A percentile compares a stretch with the other conserved stretches of the same genome.
Conservation (phyloP, 164 flowering plant genomes). For the Tetracentron sinense region DNA sequence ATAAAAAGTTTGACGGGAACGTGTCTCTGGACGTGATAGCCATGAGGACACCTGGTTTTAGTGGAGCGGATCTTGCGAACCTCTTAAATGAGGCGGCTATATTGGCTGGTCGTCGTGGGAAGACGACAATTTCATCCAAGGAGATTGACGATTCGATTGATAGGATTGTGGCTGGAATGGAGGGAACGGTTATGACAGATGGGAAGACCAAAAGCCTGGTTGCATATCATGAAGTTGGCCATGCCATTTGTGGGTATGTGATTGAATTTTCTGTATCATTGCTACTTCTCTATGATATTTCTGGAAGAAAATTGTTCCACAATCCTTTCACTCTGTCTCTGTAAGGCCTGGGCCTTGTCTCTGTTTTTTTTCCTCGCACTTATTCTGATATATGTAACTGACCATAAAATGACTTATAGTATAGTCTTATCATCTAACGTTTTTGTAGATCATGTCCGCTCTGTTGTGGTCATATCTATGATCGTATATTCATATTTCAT, state of each 20-base stretch:
- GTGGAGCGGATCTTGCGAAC: constrained; percentile 96
- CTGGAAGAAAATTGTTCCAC: neutral
- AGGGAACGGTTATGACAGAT: constrained; percentile 91
- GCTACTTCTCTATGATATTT: neutral
- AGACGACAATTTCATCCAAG: constrained; percentile 69
- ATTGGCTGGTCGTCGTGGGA: constrained; percentile 84
- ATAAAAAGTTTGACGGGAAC: constrained; percentile 77
- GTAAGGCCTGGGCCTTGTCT: neutral
- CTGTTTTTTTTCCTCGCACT: too few relatives aligned
- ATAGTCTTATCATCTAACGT: too few relatives aligned
- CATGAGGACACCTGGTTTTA: constrained; percentile 95
- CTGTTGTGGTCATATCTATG: too few relatives aligned
- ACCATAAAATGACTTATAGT: too few relatives aligned
- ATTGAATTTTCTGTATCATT: neutral
- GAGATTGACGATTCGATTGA: constrained; percentile 93
- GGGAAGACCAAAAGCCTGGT: constrained; percentile 90
- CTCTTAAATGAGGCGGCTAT: constrained; percentile 93
- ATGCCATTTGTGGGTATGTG: constrained; percentile 87
- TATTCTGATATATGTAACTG: too few relatives aligned
- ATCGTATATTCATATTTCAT: too few relatives aligned
- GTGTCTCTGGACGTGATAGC: constrained; percentile 89
- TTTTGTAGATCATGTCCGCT: too few relatives aligned
- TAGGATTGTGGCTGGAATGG: constrained; percentile 94
- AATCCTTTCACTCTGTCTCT: neutral
- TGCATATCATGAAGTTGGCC: constrained; percentile 97